A percentile compares a stretch with the other conserved stretches of the same genome.
These are phyloP conservation scores for Coniferiporia weirii DNA, from an alignment of 1,284 basidiomycete genomes.

Conservation along the genomic window DNA sequence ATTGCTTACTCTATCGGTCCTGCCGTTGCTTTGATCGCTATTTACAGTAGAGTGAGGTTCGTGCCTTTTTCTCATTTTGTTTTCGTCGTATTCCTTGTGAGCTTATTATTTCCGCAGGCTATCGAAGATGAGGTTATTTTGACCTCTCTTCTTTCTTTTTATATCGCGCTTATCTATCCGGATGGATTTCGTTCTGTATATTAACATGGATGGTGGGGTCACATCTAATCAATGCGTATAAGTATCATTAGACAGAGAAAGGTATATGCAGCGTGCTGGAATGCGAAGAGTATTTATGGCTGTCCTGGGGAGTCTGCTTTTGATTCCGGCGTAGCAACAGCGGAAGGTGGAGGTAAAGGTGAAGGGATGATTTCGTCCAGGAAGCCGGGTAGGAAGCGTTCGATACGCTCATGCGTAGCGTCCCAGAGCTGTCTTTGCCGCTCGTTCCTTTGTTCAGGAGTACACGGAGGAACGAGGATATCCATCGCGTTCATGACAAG, in stretches of 20 bases:
- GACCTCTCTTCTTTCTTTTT: slow-evolving; percentile 2
- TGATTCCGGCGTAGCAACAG: slow-evolving; percentile 3
- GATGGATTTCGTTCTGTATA: background rate
- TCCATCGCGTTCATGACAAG: slow-evolving; percentile 92
- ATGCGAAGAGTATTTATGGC: slow-evolving; percentile 1
- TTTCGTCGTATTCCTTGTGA: slow-evolving; percentile 3
- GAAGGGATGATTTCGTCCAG: slow-evolving; percentile 61
- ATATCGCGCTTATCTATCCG: background rate
- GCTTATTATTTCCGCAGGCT: slow-evolving; percentile 27
- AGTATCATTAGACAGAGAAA: background rate
- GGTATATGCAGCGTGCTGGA: background rate
- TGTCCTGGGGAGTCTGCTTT: slow-evolving; percentile 4
- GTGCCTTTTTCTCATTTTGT: slow-evolving; percentile 17
- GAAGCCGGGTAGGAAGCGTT: slow-evolving; percentile 87
- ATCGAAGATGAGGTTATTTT: slow-evolving; percentile 50
- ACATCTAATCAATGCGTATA: background rate
- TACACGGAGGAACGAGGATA: slow-evolving; percentile 70
- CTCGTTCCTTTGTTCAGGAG: slow-evolving; percentile 47
- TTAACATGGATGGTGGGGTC: background rate
- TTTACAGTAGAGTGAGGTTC: slow-evolving; percentile 45
- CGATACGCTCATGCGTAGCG: slow-evolving; percentile 78
- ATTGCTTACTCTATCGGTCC: slow-evolving; percentile 53
- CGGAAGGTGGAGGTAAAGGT: slow-evolving; percentile 20
- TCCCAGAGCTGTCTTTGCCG: slow-evolving; percentile 78
- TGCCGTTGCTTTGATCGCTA: slow-evolving; percentile 32